Evolutionary conservation across 345 rosid species (phyloP).

Genomic region (Capsella bursapastoris): DNA sequence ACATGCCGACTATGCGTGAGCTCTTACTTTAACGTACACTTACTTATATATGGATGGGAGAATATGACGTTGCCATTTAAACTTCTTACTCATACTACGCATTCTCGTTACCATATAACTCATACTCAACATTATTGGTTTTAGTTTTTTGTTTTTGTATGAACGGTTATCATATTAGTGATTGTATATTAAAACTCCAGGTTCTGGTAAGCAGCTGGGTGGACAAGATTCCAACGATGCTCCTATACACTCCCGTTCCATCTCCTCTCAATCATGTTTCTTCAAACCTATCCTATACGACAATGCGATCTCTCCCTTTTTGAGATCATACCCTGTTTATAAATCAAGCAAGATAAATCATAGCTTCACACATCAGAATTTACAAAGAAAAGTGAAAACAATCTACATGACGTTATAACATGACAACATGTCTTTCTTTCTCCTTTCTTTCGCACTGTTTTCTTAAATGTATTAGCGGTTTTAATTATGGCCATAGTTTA

Average conservation of each 20-base stretch:
- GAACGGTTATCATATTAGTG: background rate
- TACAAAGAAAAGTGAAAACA: background rate
- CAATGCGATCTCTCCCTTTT: background rate
- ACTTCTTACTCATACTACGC: constrained; percentile 33
- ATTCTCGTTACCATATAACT: constrained; percentile 13
- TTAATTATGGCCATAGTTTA: too few relatives aligned
- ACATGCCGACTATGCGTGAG: constrained; percentile 40
- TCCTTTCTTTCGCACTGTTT: background rate
- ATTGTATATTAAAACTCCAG: constrained; percentile 16
- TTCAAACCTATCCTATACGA: background rate
- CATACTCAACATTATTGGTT: background rate
- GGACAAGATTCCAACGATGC: constrained; percentile 6
- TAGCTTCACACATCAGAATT: background rate
- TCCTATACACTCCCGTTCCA: background rate
- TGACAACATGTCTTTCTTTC: background rate
- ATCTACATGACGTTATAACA: too few relatives aligned
- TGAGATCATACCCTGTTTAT: background rate
- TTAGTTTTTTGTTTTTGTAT: background rate
- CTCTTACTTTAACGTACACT: constrained; percentile 43
- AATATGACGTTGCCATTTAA: constrained; percentile 35
- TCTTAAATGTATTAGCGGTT: too few relatives aligned
- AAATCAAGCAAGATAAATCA: background rate
- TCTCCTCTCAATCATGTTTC: constrained; percentile 23
- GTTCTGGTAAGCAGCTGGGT: constrained; percentile 8
- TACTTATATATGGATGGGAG: constrained; percentile 21